phyloP scores from a whole-genome alignment of 2,329 filamentous ascomycete genomes.

The Ophiostoma himal-ulmi region DNA sequence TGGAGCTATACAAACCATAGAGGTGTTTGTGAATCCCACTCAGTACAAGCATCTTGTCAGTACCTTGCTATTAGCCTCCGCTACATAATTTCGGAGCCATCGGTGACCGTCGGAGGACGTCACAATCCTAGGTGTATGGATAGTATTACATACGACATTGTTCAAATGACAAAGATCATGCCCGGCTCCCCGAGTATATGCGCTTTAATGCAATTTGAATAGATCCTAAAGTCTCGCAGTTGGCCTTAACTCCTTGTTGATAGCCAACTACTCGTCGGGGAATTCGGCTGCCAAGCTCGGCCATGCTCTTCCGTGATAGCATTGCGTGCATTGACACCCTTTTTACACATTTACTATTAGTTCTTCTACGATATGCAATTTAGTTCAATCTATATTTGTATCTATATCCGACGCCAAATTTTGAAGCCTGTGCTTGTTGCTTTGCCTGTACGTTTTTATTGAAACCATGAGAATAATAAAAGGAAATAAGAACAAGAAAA shows the following conservation, averaged over 20 bases:
- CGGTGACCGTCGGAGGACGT: background rate
- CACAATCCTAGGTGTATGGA: background rate
- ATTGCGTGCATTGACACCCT: background rate
- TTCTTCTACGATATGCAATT: background rate
- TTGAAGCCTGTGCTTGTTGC: background rate
- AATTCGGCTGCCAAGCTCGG: background rate
- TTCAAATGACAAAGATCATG: background rate
- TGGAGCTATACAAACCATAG: background rate
- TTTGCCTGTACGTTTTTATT: too few relatives aligned
- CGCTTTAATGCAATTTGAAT: too few relatives aligned
- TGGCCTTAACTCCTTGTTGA: background rate
- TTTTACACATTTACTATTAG: background rate
- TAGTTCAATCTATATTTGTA: background rate
- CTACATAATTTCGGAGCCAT: conserved; percentile 6
- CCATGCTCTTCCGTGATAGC: background rate
- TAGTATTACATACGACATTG: background rate
- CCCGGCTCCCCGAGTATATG: background rate
- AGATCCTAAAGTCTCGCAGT: background rate
- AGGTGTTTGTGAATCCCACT: background rate
- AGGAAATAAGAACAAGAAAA: background rate
- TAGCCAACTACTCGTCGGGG: background rate
- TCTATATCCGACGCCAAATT: background rate
- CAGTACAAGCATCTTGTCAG: background rate
- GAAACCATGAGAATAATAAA: too few relatives aligned
- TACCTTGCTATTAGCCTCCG: background rate